These are phyloP conservation scores for Blastobotrys elegans DNA, from an alignment of 1,139 yeast species.

Conservation along the genomic window DNA sequence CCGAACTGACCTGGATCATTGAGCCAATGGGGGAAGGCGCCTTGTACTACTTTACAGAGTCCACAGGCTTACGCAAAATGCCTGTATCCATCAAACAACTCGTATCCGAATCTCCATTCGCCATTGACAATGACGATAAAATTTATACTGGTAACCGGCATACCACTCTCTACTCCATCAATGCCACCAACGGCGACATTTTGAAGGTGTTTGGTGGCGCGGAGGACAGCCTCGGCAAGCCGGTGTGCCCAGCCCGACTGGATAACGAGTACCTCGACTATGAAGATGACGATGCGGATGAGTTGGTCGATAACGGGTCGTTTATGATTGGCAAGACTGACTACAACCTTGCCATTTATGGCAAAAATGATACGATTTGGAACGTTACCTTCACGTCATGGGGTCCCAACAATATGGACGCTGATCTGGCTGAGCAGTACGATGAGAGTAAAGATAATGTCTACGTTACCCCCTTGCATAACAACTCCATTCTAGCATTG, in stretches of 20 bases:
- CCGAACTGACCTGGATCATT: constrained; percentile 63
- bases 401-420: constrained; percentile 89
- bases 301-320: constrained; percentile 26
- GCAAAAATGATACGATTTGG: constrained; percentile 69
- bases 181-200: constrained; percentile 74
- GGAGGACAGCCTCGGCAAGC: constrained; percentile 24
- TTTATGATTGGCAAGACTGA: constrained; percentile 41
- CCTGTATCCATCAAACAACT: constrained; percentile 79
- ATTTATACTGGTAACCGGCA: constrained; percentile 81
- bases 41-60: constrained; percentile 78
- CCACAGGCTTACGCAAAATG: constrained; percentile 68
- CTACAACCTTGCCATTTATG: constrained; percentile 57
- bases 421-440: constrained; percentile 50
- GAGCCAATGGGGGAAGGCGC: constrained; percentile 89
- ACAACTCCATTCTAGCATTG: constrained; percentile 45
- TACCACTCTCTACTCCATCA: constrained; percentile 71
- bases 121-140: constrained; percentile 70
- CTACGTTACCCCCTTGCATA: constrained; percentile 81
- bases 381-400: constrained; percentile 83
- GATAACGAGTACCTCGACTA: constrained; percentile 14
- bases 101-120: constrained; percentile 72
- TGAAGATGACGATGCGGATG: constrained; percentile 21
- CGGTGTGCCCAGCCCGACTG: constrained; percentile 20
- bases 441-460: constrained; percentile 51
- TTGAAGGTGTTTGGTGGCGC: constrained; percentile 59